These are phyloP conservation scores for Anastatica hierochuntica DNA, from an alignment of 345 rosid genomes.

Conservation along the genomic window DNA sequence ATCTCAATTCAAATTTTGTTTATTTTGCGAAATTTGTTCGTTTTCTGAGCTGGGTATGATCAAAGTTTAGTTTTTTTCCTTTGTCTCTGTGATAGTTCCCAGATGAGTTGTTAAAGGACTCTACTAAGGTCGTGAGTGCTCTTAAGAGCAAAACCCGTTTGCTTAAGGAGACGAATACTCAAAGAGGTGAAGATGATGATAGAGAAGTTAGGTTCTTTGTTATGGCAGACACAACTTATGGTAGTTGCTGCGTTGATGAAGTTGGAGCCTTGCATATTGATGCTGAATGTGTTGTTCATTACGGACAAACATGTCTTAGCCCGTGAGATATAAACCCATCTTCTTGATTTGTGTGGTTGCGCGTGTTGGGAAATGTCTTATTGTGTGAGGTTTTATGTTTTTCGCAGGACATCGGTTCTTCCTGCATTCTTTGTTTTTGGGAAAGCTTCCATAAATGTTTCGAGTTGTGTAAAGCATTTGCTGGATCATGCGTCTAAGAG, in stretches of 20 bases:
- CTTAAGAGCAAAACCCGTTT: conserved; percentile 31
- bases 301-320: conserved; percentile 90
- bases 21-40: neutral
- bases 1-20: neutral
- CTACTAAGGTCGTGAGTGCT: conserved; percentile 44
- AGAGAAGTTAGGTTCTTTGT: conserved; percentile 51
- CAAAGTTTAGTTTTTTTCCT: conserved; percentile 1
- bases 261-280: conserved; percentile 70
- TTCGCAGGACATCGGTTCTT: conserved; percentile 63
- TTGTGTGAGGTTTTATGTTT: neutral
- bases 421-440: conserved; percentile 85
- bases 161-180: conserved; percentile 23
- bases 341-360: neutral
- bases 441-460: conserved; percentile 42
- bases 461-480: conserved; percentile 41
- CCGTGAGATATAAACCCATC: conserved; percentile 43
- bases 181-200: conserved; percentile 23
- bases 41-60: too few species aligned
- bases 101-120: conserved; percentile 65
- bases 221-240: conserved; percentile 88
- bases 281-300: conserved; percentile 80
- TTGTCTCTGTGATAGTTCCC: conserved; percentile 47
- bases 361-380: neutral
- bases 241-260: conserved; percentile 92
- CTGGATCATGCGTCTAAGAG: conserved; percentile 24